Base-by-base conservation (phyloP, 805 yeast genomes). In the Hanseniaspora valbyensis region DNA sequence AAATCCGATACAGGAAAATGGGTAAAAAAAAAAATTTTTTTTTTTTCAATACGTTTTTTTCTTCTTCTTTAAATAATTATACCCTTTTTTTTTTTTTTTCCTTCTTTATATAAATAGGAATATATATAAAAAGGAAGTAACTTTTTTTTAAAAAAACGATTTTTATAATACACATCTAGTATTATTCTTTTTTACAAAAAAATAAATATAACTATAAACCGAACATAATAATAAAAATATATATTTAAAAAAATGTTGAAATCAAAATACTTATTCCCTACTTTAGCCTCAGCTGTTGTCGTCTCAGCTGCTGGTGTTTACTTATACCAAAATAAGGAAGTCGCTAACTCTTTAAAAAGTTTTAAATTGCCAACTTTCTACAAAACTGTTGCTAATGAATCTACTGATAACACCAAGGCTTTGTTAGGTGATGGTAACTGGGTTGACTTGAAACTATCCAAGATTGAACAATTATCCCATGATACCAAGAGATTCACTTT, bases 401-500 rank as follows among this genome's bases (percentile, higher is more conserved):
- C 46, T n/a, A 30, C 43, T 24, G 39, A 66, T 38, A 53, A 61
- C n/a, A 59, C 66, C 44, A 72, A 69, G 48, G 71, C 80, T 32
- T 78, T 83, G 66, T 70, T 66, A 44, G 84, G 83, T 54, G 80
- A 77, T 52, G 78, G 74, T 58, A 72, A 77, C 58, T 83, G 89
- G 89, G 63, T 81, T 53, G 88, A 83, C 66, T 72, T 84, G 61
- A 80, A 80, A 61, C 65, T 76, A 50, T 52, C 60, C 45, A 61
- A 62, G 54, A 58, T 64, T 28, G 61, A 63, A 46, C 72, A 76
- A 24, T 62, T 81, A 36, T 75, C 85, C 16, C 64, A 70, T 28
- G 81, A 82, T 67, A 74, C 90, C 60, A 83, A 78, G 66, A 74
- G 76, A 59, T 75, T 83, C 61, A 73, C 77, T 22, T 86, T 89